Evolutionary conservation across 495 filamentous ascomycete species (phyloP).

Genomic region (Saxophila tyrrhenica): DNA sequence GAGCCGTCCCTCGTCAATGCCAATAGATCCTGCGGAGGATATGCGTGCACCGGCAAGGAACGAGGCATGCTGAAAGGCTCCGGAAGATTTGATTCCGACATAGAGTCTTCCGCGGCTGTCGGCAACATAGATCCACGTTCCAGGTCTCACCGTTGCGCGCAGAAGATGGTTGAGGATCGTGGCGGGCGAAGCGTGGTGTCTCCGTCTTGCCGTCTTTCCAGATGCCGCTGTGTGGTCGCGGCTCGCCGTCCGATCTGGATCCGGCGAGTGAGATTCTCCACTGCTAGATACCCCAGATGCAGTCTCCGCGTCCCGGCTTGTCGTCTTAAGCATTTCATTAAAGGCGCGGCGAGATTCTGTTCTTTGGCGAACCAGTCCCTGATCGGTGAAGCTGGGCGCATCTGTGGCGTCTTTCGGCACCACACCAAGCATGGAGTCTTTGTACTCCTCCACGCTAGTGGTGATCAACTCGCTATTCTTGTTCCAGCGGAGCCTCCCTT

Average conservation of each 20-base stretch:
- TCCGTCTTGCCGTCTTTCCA: slow-evolving; percentile 45
- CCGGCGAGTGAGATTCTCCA: slow-evolving; percentile 16
- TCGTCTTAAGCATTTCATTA: not conserved
- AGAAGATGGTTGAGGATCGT: slow-evolving; percentile 62
- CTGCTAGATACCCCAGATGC: not conserved
- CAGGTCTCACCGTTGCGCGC: slow-evolving; percentile 55
- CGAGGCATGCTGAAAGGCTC: slow-evolving; percentile 78
- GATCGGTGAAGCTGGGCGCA: slow-evolving; percentile 36
- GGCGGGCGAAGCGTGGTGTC: slow-evolving; percentile 52
- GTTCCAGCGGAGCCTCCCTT: slow-evolving; percentile 29
- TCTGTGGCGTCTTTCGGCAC: slow-evolving; percentile 49
- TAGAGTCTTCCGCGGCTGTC: slow-evolving; percentile 80
- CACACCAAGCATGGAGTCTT: slow-evolving; percentile 67
- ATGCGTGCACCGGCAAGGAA: slow-evolving; percentile 79
- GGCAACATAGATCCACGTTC: slow-evolving; percentile 66
- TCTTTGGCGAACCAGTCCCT: not conserved
- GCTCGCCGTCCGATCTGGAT: slow-evolving; percentile 32
- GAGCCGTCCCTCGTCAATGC: slow-evolving; percentile 66
- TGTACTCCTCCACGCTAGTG: slow-evolving; percentile 54
- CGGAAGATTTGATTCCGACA: slow-evolving; percentile 76
- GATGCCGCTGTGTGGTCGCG: slow-evolving; percentile 39
- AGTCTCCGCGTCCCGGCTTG: not conserved
- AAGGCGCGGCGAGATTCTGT: not conserved
- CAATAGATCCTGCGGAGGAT: slow-evolving; percentile 72
- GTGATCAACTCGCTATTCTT: slow-evolving; percentile 66